phyloP scores from a whole-genome alignment of 441 rosid species.

The Mallotus repandus region DNA sequence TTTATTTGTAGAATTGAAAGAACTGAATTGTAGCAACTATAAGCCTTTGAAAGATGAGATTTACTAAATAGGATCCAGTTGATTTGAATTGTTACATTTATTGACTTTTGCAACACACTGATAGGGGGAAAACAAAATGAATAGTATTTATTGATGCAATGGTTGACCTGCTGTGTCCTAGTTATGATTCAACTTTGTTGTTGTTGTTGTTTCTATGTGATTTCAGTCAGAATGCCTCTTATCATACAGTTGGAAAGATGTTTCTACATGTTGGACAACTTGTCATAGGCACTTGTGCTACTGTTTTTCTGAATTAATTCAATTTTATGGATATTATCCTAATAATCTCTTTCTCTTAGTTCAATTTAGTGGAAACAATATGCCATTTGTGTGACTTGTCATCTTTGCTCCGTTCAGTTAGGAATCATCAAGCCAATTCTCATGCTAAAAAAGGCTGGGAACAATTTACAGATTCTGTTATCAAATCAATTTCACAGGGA shows the following conservation, averaged over 20 bases:
- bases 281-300: background rate
- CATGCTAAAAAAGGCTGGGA: conserved; percentile 99
- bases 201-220: background rate
- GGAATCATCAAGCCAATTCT: conserved; percentile 84
- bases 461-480: conserved; percentile 87
- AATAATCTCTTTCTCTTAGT: background rate
- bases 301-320: background rate
- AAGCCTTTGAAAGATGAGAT: background rate
- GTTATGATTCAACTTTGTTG: background rate
- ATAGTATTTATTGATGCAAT: background rate
- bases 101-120: background rate
- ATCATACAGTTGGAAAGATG: background rate
- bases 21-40: background rate
- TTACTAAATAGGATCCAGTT: too few relatives aligned
- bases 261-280: background rate
- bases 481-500: conserved; percentile 66
- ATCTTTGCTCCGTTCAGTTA: conserved; percentile 46
- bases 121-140: background rate
- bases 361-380: background rate
- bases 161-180: background rate
- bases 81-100: background rate
- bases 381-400: background rate
- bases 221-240: background rate
- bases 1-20: background rate
- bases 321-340: background rate